These are phyloP conservation scores for Larix kaempferi DNA, from an alignment of 75 land plant genomes.

Conservation along the genomic window DNA sequence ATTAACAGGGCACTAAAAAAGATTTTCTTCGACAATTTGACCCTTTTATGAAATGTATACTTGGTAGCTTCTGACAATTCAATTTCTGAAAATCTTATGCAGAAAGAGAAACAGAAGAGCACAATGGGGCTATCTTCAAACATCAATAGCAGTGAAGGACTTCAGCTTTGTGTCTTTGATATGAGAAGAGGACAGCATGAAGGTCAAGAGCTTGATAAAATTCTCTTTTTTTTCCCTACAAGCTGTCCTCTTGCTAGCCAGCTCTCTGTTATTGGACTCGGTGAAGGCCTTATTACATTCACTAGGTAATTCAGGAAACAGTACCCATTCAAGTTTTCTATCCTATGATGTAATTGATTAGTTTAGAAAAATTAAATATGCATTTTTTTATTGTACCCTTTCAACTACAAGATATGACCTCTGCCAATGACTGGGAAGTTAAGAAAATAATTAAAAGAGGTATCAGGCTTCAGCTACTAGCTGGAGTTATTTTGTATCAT, in stretches of 20 bases:
- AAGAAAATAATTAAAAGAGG: not conserved
- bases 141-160: slow-evolving; percentile 22
- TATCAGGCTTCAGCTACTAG: not conserved
- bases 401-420: not conserved
- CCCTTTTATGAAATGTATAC: no score
- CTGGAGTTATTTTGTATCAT: not conserved
- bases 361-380: not conserved
- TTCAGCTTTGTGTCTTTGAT: slow-evolving; percentile 87
- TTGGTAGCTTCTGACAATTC: no score
- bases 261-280: slow-evolving; percentile 92
- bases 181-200: slow-evolving; percentile 92
- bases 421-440: not conserved
- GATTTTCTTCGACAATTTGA: no score
- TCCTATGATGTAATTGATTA: not conserved
- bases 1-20: no score
- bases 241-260: slow-evolving; percentile 75
- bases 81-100: no score
- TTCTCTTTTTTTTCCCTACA: slow-evolving; percentile 83
- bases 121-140: slow-evolving; percentile 51
- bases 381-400: not conserved
- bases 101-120: not conserved
- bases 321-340: not conserved
- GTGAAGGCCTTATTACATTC: slow-evolving; percentile 96
- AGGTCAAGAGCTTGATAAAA: slow-evolving; percentile 96
- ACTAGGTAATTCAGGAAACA: slow-evolving; percentile 47